Evolutionary conservation across 1,284 basidiomycete genomes (phyloP), one percentile per base, ranked within the genome.

Genomic region (Mycena citricolor): DNA sequence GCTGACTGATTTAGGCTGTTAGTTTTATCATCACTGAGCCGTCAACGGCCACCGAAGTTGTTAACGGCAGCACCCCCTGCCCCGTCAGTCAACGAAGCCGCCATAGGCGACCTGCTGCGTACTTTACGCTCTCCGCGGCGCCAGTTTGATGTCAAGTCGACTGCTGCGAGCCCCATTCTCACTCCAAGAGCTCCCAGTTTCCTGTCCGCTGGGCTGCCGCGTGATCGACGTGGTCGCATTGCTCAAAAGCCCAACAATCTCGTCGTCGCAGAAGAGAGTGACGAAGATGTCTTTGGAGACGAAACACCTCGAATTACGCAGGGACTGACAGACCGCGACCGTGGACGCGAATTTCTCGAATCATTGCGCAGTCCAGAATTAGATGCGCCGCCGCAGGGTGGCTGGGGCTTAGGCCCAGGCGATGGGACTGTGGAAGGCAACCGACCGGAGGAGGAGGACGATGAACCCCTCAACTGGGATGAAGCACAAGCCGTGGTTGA

Each of bases 141-240:
- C 16, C 58, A 65, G 44, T 56, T 55, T 39, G 67, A 66, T 25
- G 57, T 60, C 38, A 65, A 56, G 53, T 58, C 38, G 42, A 61
- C 52, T 44, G n/a, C n/a, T n/a, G 61, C 47, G 46, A 65, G 60
- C 54, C 66, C 54, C 50, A 63, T 62, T 45, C 54, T 59, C 49
- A 37, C 66, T 51, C 42, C 67, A 34, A 64, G 75, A 54, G 70
- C 83, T 0, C 81, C 82, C 0, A 81, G 76, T 31, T 89, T 89
- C 66, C 66, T 88, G 17, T 81, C 82, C 3, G 82, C 78, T 2
- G 82, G 79, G 5, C 64, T 77, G 12, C 87, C 87, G 19, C 74
- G 87, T 43, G 87, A 90, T 60, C 70, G 87, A 17, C 70, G 87
- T 21, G 87, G 87, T 4, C 74, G 87, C 16, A 81, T 90, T 44